Conservation (phyloP, 176 grass and related monocot genomes). For the Zea luxurians region DNA sequence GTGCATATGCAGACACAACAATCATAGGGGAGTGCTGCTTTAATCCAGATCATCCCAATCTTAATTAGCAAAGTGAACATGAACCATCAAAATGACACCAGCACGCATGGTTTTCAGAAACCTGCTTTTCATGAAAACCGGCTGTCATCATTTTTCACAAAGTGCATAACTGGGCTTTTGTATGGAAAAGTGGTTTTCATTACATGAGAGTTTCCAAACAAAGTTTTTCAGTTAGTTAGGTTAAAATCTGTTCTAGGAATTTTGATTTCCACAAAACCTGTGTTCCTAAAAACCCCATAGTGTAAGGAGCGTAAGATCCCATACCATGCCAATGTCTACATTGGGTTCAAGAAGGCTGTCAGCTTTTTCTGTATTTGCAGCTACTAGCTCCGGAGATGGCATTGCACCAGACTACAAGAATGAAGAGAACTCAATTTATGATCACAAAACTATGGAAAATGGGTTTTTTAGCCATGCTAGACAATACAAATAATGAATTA, state of each 20-base stretch:
- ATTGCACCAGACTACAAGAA: slow-evolving; percentile 17
- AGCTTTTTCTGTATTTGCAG: neutral
- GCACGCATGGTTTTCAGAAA: neutral
- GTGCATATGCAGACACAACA: too few species aligned
- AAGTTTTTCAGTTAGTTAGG: neutral
- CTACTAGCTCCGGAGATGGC: slow-evolving; percentile 17
- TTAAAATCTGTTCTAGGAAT: neutral
- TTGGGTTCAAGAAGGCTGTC: neutral
- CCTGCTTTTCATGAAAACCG: neutral
- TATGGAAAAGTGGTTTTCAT: neutral
- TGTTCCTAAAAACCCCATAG: neutral
- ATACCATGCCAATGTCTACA: slow-evolving; percentile 40
- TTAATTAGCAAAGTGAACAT: neutral
- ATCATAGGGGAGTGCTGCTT: neutral
- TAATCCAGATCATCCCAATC: neutral
- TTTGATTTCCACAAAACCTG: neutral
- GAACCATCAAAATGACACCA: neutral
- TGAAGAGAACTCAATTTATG: slow-evolving; percentile 16
- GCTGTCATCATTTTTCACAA: neutral
- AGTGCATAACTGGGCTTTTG: neutral
- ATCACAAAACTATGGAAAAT: neutral
- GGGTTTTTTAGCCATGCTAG: neutral
- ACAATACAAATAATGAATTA: neutral
- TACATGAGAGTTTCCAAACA: neutral
- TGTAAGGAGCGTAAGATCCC: neutral